Evolutionary conservation across 192 early-diverging fungal genomes (phyloP).

Genomic region (Coemansia sp.): DNA sequence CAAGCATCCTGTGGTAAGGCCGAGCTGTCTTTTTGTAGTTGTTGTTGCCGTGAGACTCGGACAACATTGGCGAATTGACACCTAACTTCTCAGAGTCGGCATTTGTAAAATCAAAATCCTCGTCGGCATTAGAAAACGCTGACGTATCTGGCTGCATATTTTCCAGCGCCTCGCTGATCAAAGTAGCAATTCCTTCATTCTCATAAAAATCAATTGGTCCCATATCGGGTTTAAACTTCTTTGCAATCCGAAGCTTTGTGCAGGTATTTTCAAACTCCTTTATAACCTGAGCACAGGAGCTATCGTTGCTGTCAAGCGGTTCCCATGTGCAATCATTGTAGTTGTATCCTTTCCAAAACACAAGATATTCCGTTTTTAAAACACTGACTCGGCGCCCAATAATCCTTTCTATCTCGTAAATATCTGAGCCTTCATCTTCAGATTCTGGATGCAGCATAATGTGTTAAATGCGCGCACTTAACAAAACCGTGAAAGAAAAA

Average conservation of each 20-base stretch:
- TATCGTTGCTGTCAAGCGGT: neutral
- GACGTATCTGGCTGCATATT: conserved; percentile 9
- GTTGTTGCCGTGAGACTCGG: neutral
- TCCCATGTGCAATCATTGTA: neutral
- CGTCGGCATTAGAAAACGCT: conserved; percentile 13
- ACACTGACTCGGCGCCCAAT: conserved; percentile 36
- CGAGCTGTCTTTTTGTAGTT: neutral
- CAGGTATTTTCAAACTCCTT: conserved; percentile 36
- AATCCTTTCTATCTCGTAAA: conserved; percentile 40
- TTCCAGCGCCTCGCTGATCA: conserved; percentile 29
- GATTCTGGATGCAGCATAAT: neutral
- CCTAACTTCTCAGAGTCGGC: neutral
- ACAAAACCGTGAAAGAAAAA: neutral
- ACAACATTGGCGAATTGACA: neutral
- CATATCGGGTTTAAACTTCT: neutral
- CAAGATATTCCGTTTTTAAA: conserved; percentile 28
- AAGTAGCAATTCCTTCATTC: conserved; percentile 34
- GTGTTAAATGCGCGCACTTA: neutral
- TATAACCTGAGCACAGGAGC: neutral
- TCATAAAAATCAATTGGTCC: conserved; percentile 25
- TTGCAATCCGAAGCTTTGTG: conserved; percentile 14
- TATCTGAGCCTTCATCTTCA: neutral
- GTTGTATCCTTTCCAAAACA: neutral
- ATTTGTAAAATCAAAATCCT: conserved; percentile 34
- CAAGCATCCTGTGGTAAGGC: neutral